Evolutionary conservation across 495 filamentous ascomycete genomes (phyloP), one percentile per base, ranked within the genome.

Genomic region (Neurospora terricola): DNA sequence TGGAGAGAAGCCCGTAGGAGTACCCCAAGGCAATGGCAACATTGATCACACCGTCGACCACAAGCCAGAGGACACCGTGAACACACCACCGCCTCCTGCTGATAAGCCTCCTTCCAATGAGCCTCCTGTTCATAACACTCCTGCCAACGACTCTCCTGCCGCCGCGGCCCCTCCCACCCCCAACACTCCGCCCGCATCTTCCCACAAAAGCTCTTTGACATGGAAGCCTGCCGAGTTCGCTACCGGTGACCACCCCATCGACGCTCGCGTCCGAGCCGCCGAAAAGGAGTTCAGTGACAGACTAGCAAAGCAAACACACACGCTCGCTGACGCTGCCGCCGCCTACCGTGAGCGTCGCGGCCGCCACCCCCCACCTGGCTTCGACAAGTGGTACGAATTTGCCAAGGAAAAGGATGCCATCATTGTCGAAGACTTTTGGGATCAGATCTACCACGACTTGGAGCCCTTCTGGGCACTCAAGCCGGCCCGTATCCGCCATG

Each of bases 301-400:
- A 23, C 72, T 86, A 11, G 78, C 80, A 12, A 84, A 81, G 37
- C 79, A 84, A 71, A 82, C 82, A 18, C 81, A 82, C 21, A 89
- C 85, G 21, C 84, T 93, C 48, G 81, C 82, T 62, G 81, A 88
- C 36, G 86, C 89, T 1, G 90, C 91, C 2, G 83, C 84, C 43
- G 86, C 86, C 62, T 94, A 93, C 79, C 82, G 90, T 36, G 78
- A 84, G 54, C 85, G 83, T 21, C 85, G 91, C 71, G 91, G 91
- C 23, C 84, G 91, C 7, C 90, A 93, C 75, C 91, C 91, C 3
- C 91, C 91, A 12, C 91, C 91, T 10, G 90, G 90, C 5, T 93
- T 92, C 76, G 87, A 90, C 70, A 80, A 80, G 45, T 94, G 91
- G 91, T 92, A 88, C 77, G 79, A 84, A 42, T 93, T 89, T 72